Base-by-base conservation (phyloP, 2,329 filamentous ascomycete species). In the Beauveria rudraprayagi region DNA sequence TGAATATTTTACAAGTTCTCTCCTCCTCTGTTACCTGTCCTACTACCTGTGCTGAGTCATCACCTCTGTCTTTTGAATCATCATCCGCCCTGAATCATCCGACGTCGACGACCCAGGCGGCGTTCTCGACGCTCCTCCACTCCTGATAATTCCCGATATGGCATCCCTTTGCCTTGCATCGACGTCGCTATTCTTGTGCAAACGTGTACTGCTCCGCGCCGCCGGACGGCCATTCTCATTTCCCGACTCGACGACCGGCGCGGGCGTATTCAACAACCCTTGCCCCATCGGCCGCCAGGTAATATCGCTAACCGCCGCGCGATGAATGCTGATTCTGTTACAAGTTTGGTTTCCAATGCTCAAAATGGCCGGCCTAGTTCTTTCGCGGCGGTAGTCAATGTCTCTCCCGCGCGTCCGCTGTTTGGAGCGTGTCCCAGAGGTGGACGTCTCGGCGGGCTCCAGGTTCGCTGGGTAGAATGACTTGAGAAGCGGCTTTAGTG, bases 401-500 rank as follows among this genome's bases (percentile, higher is more conserved):
- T 48, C 41, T n/a, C 26, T n/a, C 14, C 28, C 41, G 17, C 41
- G 41, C 8, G 41, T 17, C 19, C 24, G 40, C n/a, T 56, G 26
- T 28, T 56, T 56, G 26, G 53, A 56, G 41, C 53, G 41, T 43
- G 46, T 7, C 7, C 24, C 47, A 5, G 56, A 43, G 3, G 46
- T 28, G 14, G 40, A 30, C n/a, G 37, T 41, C 28, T 44, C 40
- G 24, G 46, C 28, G 19, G 51, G 8, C 9, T 22, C 26, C 24
- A 28, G 30, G 11, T 48, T 11, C 22, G 22, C 17, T 5, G 44
- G 14, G 51, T 56, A 47, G 30, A 56, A 56, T 2, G 59, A 50
- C 10, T 34, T 55, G 6, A 61, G 51, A 1, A 61, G 51, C 14
- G 59, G 52, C 43, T 61, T 61, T 16, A 61, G 59, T 5, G 59